Base-by-base conservation (phyloP, 73 alveolate species). In the Tetrahymena elliotti region DNA sequence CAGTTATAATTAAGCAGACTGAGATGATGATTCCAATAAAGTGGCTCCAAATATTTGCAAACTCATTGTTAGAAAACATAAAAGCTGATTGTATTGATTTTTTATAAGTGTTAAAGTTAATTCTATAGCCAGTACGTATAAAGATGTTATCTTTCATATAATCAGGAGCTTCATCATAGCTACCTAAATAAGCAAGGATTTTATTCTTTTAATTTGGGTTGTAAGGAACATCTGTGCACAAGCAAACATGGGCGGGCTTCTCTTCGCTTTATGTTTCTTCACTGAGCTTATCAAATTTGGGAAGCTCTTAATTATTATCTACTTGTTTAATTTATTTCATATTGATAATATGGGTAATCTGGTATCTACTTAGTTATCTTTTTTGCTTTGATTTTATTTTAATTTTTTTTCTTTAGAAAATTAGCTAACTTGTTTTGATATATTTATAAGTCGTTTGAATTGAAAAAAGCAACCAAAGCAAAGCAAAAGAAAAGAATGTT, bases 51-150 rank as follows among this genome's bases (percentile, higher is more conserved):
- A 68, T 68, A 68, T 68, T 68, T 2, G 38, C 11, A n/a, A 68
- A 68, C 18, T 68, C 88, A 10, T 68, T 68, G 38, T 68, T 68
- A 68, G 88, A 68, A 68, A 68, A 24, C 88, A 68, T 68, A 68
- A 68, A 68, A 18, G 88, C 88, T 27, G 88, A 68, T 10, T 31
- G 15, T 4, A 68, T 35, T 4, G 88, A 68, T 31, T 68, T 68
- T 38, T 95, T 41, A 35, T 47, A 4, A 3, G 98, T 84, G 84
- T 96, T 95, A 93, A 97, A 98, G 94, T 97, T 96, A 22, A 97
- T 93, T n/a, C 99, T 95, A 95, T 98, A 98, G 1, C 99, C 99
- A 20, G 95, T 93, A 52, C 83, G 97, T 37, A 98, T 95, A 93
- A 52, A 98, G 94, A 96, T 98, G 93, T 98, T 98, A 94, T 97